Evolutionary conservation across 1,284 basidiomycete species (phyloP).

Genomic region (Lignosus rhinocerotis): DNA sequence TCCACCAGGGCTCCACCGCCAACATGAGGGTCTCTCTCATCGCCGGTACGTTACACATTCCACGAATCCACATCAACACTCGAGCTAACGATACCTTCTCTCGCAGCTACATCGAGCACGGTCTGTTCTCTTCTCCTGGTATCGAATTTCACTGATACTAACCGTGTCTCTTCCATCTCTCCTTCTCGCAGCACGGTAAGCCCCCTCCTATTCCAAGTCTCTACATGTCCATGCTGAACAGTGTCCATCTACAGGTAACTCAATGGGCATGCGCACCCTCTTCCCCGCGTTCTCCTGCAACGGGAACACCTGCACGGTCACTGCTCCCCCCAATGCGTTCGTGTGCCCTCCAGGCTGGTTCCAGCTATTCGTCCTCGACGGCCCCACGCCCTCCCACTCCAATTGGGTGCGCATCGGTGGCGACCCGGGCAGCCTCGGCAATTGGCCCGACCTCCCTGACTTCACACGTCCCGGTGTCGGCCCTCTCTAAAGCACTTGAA

Average conservation of each 20-base stretch:
- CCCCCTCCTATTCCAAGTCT: neutral
- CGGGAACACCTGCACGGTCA: slow-evolving; percentile 64
- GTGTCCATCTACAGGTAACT: slow-evolving; percentile 47
- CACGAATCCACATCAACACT: neutral
- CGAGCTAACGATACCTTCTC: neutral
- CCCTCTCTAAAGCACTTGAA: slow-evolving; percentile 6
- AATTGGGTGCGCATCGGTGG: slow-evolving; percentile 76
- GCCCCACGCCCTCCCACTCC: slow-evolving; percentile 71
- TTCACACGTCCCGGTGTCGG: slow-evolving; percentile 59
- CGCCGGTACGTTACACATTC: slow-evolving; percentile 43
- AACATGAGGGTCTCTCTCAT: slow-evolving; percentile 63
- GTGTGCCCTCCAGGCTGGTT: slow-evolving; percentile 79
- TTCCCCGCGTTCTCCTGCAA: slow-evolving; percentile 67
- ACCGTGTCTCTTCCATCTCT: neutral
- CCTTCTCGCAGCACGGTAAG: slow-evolving; percentile 16
- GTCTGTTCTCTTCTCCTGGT: slow-evolving; percentile 35
- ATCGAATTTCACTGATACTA: neutral
- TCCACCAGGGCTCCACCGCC: slow-evolving; percentile 55
- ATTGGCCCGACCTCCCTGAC: slow-evolving; percentile 66
- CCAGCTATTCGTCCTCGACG: slow-evolving; percentile 70
- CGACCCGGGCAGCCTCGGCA: slow-evolving; percentile 63
- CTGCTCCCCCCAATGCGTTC: slow-evolving; percentile 65
- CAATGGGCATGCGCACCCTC: slow-evolving; percentile 68
- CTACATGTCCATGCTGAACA: neutral
- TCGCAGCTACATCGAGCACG: slow-evolving; percentile 68